Evolutionary conservation across 148 eudicot genomes (phyloP), one percentile per base, ranked within the genome.

Genomic region (Spergularia bocconei): DNA sequence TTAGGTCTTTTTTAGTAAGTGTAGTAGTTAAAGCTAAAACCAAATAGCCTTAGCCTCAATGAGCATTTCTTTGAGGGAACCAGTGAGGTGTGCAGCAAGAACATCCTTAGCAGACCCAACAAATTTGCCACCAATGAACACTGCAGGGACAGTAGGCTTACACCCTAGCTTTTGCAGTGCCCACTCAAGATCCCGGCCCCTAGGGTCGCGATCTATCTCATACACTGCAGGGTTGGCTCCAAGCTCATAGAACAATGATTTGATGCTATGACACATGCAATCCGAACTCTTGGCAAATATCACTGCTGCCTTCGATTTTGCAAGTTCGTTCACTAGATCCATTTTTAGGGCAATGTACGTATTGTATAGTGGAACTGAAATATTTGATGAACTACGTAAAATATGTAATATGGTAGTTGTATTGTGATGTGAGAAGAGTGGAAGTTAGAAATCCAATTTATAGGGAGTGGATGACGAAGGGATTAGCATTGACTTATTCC

Each of bases 181-280:
- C 52, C 64, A 20, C 67, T 82, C 84, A 11, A 82, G 62, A 14
- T 82, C 84, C 1, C 65, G 70, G 0, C 84, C 79, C 13, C 63
- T 69, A 4, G 81, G 81, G 21, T 82, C 84, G 13, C 76, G 78
- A 21, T 82, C 84, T 5, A 82, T 82, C 57, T 82, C 84, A 23
- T 82, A 70, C 2, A 82, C 76, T 0, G 84, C 73, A 0, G 84
- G 84, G 76, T 55, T 82, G 0, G 84, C 84, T 13, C 84, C 84
- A 4, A 78, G 74, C 14, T 82, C 81, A 38, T 82, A 66, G 76
- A 82, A 78, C 56, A 82, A 58, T 15, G 81, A 70, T 17, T 33
- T 69, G 72, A 82, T 78, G 81, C 84, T 82, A 65, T 82, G 84
- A 52, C 72, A 38, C 84, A 82, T 82, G 41, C 84, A 82, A 48